Evolutionary conservation across 2,329 filamentous ascomycete genomes (phyloP).

Genomic region (Calonectria pteridis): DNA sequence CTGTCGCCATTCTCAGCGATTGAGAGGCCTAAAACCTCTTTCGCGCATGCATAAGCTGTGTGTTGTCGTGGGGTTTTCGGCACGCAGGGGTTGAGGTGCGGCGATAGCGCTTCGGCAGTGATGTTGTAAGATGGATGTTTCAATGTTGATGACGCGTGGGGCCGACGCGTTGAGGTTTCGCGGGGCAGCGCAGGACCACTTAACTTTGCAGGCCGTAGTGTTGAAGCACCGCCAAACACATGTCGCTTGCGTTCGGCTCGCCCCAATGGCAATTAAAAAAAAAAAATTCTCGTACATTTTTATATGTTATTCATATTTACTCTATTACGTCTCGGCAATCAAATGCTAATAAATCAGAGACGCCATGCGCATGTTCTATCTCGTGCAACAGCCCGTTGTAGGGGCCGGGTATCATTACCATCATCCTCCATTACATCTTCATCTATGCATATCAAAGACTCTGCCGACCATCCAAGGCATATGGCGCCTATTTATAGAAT

Average conservation of each 20-base stretch:
- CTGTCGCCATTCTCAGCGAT: conserved; percentile 50
- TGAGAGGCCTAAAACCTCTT: neutral
- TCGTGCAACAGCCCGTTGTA: conserved; percentile 14
- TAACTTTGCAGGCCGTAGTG: neutral
- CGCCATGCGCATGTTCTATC: conserved; percentile 19
- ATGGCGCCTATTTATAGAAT: neutral
- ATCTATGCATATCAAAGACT: conserved; percentile 6
- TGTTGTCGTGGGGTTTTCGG: neutral
- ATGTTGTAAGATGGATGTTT: conserved; percentile 41
- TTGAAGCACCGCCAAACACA: neutral
- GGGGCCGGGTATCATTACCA: conserved; percentile 30
- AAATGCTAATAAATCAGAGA: conserved; percentile 16
- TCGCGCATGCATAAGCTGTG: conserved; percentile 21
- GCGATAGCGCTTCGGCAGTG: conserved; percentile 11
- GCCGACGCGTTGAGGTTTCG: conserved; percentile 40
- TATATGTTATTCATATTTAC: neutral
- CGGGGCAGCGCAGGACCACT: conserved; percentile 34
- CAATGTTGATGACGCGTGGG: conserved; percentile 38
- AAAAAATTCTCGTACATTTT: neutral
- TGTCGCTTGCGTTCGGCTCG: neutral
- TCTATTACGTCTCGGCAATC: conserved; percentile 1
- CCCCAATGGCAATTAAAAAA: neutral
- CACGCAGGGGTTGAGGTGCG: neutral
- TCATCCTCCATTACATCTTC: neutral
- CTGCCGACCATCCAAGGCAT: neutral